Evolutionary conservation across 1,284 basidiomycete species (phyloP), one percentile per base, ranked within the genome.

Genomic region (Tilletia walkeri): DNA sequence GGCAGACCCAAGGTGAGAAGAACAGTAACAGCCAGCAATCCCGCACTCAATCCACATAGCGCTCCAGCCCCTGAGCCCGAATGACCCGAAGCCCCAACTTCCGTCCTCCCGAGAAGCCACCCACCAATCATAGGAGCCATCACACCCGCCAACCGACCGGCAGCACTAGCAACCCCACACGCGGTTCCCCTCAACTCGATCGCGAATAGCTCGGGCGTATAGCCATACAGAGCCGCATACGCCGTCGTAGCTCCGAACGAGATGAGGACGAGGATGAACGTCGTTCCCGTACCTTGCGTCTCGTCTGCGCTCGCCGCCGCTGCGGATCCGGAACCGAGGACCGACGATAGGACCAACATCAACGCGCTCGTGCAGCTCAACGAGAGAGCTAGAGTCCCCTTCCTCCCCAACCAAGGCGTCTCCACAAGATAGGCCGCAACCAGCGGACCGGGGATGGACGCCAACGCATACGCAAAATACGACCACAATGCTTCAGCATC

Each of bases 391-490:
- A 99, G 87, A 0, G 93, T 75, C 84, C 89, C 85, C 6, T 86
- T 88, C 45, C 93, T 87, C 0, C 95, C 95, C 20, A 73, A 47
- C 1, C 95, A 85, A 0, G 86, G 84, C 0, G 89, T 87, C 80
- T 95, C 92, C 63, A 97, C 90, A 83, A 96, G 88, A 84, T 89
- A 95, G 7, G 95, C 94, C 20, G 94, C 95, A 16, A 96, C 86
- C 90, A 95, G 76, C 69, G 73, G 77, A 18, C 76, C 72, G 41
- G 76, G 80, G 3, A 82, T 65, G 12, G 76, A 75, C 18, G 78
- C 78, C 68, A 79, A 66, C 14, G 80, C 75, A 68, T 82, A 82
- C 68, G 76, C 54, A 7, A 81, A 72, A 56, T 76, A 76, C 7
- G 34, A 38, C 59, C 59, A 63, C 34, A 63, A 36, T 16, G 59